These are phyloP conservation scores for Decorospora gaudefroyi DNA, from an alignment of 2,329 filamentous ascomycete genomes.

Conservation along the genomic window DNA sequence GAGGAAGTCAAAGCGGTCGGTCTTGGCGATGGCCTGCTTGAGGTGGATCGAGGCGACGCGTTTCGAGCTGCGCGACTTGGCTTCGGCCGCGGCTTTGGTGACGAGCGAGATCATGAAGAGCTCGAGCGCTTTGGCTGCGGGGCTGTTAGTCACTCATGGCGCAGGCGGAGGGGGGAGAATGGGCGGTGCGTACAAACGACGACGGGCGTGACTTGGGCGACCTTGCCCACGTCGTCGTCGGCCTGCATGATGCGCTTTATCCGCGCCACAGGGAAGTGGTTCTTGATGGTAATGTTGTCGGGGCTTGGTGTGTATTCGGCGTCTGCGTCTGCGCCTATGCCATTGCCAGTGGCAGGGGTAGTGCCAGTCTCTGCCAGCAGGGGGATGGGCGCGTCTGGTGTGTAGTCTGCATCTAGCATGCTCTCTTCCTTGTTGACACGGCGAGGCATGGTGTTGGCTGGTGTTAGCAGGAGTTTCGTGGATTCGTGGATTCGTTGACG, in stretches of 20 bases:
- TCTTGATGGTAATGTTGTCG: slow-evolving; percentile 75
- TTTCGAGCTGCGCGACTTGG: slow-evolving; percentile 80
- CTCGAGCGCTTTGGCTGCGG: slow-evolving; percentile 83
- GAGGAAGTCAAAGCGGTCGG: slow-evolving; percentile 94
- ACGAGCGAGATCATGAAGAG: slow-evolving; percentile 97
- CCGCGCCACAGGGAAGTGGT: slow-evolving; percentile 93
- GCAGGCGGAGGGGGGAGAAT: not conserved
- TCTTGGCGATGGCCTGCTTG: slow-evolving; percentile 84
- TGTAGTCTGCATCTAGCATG: slow-evolving; percentile 46
- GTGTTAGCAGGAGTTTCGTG: no score
- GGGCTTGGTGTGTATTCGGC: slow-evolving; percentile 39
- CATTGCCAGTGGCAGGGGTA: slow-evolving; percentile 27
- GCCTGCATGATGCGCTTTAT: slow-evolving; percentile 99
- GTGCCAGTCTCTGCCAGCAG: slow-evolving; percentile 22
- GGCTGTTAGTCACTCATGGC: slow-evolving; percentile 9
- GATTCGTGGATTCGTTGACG: slow-evolving; percentile 48
- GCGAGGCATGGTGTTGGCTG: slow-evolving; percentile 45
- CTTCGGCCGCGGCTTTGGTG: slow-evolving; percentile 82
- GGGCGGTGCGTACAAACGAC: slow-evolving; percentile 75
- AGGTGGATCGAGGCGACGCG: slow-evolving; percentile 88
- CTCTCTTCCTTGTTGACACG: slow-evolving; percentile 31
- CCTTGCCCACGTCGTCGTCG: slow-evolving; percentile 97
- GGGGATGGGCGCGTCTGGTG: slow-evolving; percentile 41
- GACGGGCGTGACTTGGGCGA: slow-evolving; percentile 95
- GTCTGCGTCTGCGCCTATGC: slow-evolving; percentile 27